Evolutionary conservation across 176 grass and related monocot species (phyloP).

Genomic region (Olyra latifolia): DNA sequence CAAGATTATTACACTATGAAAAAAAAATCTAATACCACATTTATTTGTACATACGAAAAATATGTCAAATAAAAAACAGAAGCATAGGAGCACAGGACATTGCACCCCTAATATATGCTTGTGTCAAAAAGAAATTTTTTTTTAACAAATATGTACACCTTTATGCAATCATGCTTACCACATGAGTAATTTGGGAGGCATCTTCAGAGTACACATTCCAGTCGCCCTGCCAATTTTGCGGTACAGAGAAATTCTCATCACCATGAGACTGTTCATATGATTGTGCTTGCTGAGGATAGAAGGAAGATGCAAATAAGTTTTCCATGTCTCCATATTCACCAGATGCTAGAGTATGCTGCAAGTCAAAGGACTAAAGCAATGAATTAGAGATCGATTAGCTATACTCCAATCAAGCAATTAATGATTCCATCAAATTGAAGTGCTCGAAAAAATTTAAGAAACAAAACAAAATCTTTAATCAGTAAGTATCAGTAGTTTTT

Average conservation of each 20-base stretch:
- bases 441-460: background rate
- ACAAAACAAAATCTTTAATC: background rate
- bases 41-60: background rate
- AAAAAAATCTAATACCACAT: constrained; percentile 13
- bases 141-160: background rate
- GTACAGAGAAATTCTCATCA: constrained; percentile 41
- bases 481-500: background rate
- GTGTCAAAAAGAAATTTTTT: background rate
- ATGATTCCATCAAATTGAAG: background rate
- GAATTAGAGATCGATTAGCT: background rate
- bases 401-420: background rate
- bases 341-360: constrained; percentile 50
- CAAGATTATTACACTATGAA: background rate
- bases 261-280: constrained; percentile 31
- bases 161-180: constrained; percentile 20
- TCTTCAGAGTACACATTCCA: constrained; percentile 30
- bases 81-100: background rate
- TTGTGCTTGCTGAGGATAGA: constrained; percentile 42
- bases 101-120: background rate
- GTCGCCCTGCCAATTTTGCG: constrained; percentile 41
- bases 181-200: constrained; percentile 10
- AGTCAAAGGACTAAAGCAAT: constrained; percentile 3
- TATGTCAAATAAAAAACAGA: background rate
- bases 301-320: constrained; percentile 44
- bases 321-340: constrained; percentile 31